Base-by-base conservation (phyloP, 2,329 filamentous ascomycete species). In the Colletotrichum orchidophilum region DNA sequence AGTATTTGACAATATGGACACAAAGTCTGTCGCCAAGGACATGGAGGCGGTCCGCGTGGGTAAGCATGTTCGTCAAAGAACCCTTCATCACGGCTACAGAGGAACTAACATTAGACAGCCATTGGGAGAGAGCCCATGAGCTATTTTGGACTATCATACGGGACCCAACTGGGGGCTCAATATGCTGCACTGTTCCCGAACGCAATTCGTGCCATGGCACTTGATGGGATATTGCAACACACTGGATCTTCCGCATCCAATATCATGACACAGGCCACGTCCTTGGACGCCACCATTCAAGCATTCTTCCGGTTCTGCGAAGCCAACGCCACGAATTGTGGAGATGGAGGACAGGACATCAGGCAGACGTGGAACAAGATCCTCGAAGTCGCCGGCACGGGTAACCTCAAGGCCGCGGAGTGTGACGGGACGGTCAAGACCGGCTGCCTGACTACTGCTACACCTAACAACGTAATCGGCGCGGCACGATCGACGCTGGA, bases 191-290 rank as follows among this genome's bases (percentile, higher is more conserved):
- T 71, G 0, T 71, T 71, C 15, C 68, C 68, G 1, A 15, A n/a
- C 0, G 21, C 35, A 5, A 58, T 71, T 3, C 39, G 68, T 33
- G 68, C 68, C 15, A 71, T 71, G 68, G 68, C 68, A 2, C 52
- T 71, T 11, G 68, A 71, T 33, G 68, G 68, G 18, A 68, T 71
- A 35, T 21, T 71, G 11, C 68, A 71, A 39, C 68, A 71, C 7
- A 71, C 68, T 1, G 68, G 68, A 6, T 46, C 68, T 1, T 71
- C 57, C 6, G 68, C 68, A 1, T 62, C 63, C 0, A 71, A 71
- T 31, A 71, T 71, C 26, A 58, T 71, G 63, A 71, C 68, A 15
- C 68, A 71, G 52, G 68, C 68, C 6, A 71, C 68, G 15, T 71
- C 68, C 3, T 3, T 71, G 26, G 68, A 71, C 13, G 63, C 68